These are phyloP conservation scores for Phyllosticta citribraziliensis DNA, from an alignment of 2,329 filamentous ascomycete genomes.

Conservation along the genomic window DNA sequence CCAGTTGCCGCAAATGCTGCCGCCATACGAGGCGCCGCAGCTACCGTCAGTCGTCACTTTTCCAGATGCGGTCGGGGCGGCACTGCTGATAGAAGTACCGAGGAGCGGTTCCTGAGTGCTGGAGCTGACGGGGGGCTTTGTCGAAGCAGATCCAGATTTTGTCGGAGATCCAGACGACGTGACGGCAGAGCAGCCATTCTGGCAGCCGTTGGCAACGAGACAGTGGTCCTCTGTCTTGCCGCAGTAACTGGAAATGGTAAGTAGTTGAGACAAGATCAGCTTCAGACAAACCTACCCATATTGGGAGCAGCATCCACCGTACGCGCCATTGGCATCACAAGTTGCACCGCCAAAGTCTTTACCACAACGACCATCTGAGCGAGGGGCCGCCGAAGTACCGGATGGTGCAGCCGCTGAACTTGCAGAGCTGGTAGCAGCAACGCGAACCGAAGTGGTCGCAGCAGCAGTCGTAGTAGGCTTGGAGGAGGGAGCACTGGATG, in stretches of 20 bases:
- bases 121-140: slow-evolving; percentile 20
- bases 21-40: slow-evolving; percentile 41
- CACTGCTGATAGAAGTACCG: slow-evolving; percentile 17
- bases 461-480: neutral
- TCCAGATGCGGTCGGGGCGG: slow-evolving; percentile 14
- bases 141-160: slow-evolving; percentile 11
- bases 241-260: slow-evolving; percentile 22
- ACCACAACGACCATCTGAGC: slow-evolving; percentile 21
- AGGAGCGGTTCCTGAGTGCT: slow-evolving; percentile 23
- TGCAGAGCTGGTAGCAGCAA: slow-evolving; percentile 16
- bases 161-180: slow-evolving; percentile 4
- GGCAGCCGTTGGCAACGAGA: slow-evolving; percentile 27
- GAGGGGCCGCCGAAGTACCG: slow-evolving; percentile 8
- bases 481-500: neutral
- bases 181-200: slow-evolving; percentile 28
- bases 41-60: slow-evolving; percentile 41
- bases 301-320: slow-evolving; percentile 17
- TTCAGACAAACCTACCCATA: slow-evolving; percentile 14
- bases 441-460: slow-evolving; percentile 8
- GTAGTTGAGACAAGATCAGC: neutral
- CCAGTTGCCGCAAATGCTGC: slow-evolving; percentile 45
- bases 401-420: slow-evolving; percentile 13
- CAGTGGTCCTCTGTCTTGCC: slow-evolving; percentile 29
- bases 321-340: slow-evolving; percentile 15
- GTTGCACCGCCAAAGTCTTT: slow-evolving; percentile 18